A percentile compares a stretch with the other conserved stretches of the same genome.
Evolutionary conservation across 2,329 filamentous ascomycete genomes (phyloP).

Genomic region (Penicillium sp.): DNA sequence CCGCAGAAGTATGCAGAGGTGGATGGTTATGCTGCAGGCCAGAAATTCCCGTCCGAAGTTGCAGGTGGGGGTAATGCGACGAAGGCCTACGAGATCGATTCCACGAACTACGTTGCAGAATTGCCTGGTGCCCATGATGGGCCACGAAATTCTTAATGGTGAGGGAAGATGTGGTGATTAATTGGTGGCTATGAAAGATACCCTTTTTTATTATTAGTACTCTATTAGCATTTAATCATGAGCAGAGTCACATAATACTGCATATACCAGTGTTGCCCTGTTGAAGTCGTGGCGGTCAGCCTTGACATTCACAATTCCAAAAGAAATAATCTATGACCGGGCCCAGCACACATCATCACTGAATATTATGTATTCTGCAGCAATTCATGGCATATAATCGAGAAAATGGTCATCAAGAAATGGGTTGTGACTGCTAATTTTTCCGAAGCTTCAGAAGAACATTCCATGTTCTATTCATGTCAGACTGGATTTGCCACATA

Average conservation of each 20-base stretch:
- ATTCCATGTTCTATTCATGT: slow-evolving; percentile 1
- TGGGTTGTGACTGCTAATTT: no score
- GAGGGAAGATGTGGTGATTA: not conserved
- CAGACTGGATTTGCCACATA: slow-evolving; percentile 1
- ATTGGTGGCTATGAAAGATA: not conserved
- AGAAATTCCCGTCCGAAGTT: slow-evolving; percentile 8
- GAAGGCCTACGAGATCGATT: slow-evolving; percentile 10
- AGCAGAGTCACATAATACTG: no score
- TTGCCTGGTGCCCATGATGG: slow-evolving; percentile 1
- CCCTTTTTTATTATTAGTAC: not conserved
- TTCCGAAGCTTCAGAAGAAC: not conserved
- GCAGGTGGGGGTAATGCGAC: not conserved
- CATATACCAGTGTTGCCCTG: no score
- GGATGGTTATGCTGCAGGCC: slow-evolving; percentile 5
- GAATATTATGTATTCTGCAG: no score
- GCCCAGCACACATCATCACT: no score
- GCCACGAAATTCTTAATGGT: not conserved
- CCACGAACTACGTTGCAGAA: slow-evolving; percentile 7
- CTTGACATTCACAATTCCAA: no score
- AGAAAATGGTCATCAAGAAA: no score
- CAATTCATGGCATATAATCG: no score
- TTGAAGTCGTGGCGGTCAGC: no score
- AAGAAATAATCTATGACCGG: no score
- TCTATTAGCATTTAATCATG: not conserved
- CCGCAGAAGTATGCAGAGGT: slow-evolving; percentile 10